phyloP scores from a whole-genome alignment of 768 basidiomycete species.

The Dendrothele bispora region DNA sequence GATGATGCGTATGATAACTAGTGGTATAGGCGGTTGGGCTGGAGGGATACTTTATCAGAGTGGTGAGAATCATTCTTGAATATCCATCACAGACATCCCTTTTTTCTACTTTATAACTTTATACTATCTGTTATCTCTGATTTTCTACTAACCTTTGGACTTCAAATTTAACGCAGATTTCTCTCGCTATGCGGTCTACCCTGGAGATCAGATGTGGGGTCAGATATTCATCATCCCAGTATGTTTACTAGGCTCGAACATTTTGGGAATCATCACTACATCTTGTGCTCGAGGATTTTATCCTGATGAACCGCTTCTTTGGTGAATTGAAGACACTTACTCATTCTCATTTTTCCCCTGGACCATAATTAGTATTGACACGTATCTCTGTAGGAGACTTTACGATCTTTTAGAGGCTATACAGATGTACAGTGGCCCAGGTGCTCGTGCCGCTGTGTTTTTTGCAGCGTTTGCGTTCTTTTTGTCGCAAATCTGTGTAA shows the following conservation, averaged over 20 bases:
- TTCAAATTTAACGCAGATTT: slow-evolving; percentile 22
- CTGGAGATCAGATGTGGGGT: slow-evolving; percentile 29
- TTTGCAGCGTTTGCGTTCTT: slow-evolving; percentile 31
- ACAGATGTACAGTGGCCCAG: slow-evolving; percentile 25
- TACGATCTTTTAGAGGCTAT: slow-evolving; percentile 30
- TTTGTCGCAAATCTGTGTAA: slow-evolving; percentile 27
- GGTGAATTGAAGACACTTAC: too few species aligned
- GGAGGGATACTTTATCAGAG: slow-evolving; percentile 26
- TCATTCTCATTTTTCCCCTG: neutral
- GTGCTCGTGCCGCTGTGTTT: slow-evolving; percentile 30
- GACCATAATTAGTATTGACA: neutral
- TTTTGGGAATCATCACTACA: slow-evolving; percentile 30
- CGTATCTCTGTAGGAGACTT: slow-evolving; percentile 26
- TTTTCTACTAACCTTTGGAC: neutral
- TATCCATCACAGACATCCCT: too few species aligned
- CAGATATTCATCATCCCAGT: slow-evolving; percentile 30
- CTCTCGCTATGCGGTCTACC: slow-evolving; percentile 28
- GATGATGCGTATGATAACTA: slow-evolving; percentile 30
- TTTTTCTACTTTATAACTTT: too few species aligned
- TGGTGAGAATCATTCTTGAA: slow-evolving; percentile 15
- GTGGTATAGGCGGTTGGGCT: slow-evolving; percentile 32
- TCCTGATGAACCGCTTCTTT: slow-evolving; percentile 28
- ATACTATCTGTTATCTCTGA: neutral
- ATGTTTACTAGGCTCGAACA: slow-evolving; percentile 28
- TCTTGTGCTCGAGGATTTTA: slow-evolving; percentile 29